Evolutionary conservation across 768 basidiomycete species (phyloP).

Genomic region (Pleurotus tuoliensis): DNA sequence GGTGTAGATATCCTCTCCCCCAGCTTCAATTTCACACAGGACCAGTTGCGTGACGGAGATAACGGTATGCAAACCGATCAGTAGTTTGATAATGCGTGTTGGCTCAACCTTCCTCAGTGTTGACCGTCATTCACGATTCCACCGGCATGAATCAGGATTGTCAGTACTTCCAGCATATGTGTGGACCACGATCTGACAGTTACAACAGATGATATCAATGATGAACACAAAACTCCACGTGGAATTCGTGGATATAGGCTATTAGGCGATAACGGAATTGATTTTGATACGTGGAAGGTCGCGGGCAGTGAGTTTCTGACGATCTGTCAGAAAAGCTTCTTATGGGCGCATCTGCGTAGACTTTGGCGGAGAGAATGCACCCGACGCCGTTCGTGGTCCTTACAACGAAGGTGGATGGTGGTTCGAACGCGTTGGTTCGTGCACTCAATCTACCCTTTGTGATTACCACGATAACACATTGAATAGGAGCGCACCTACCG

Average conservation of each 20-base stretch:
- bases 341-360: constrained; percentile 14
- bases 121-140: constrained; percentile 32
- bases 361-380: constrained; percentile 38
- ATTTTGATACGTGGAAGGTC: constrained; percentile 33
- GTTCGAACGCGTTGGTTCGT: constrained; percentile 43
- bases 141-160: constrained; percentile 35
- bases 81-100: background rate
- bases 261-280: constrained; percentile 25
- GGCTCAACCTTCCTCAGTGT: constrained; percentile 14
- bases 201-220: constrained; percentile 27
- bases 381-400: constrained; percentile 55
- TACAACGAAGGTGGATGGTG: constrained; percentile 59
- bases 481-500: constrained; percentile 51
- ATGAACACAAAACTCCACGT: constrained; percentile 54
- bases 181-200: background rate
- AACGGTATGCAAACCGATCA: constrained; percentile 17
- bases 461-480: background rate
- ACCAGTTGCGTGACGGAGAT: constrained; percentile 23
- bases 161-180: constrained; percentile 11
- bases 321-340: no score
- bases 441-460: background rate
- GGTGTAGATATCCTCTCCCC: constrained; percentile 30
- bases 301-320: constrained; percentile 30
- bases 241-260: constrained; percentile 64
- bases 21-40: constrained; percentile 29